Evolutionary conservation across 306 rosid genomes (phyloP).

Genomic region (Cicer chorassanicum): DNA sequence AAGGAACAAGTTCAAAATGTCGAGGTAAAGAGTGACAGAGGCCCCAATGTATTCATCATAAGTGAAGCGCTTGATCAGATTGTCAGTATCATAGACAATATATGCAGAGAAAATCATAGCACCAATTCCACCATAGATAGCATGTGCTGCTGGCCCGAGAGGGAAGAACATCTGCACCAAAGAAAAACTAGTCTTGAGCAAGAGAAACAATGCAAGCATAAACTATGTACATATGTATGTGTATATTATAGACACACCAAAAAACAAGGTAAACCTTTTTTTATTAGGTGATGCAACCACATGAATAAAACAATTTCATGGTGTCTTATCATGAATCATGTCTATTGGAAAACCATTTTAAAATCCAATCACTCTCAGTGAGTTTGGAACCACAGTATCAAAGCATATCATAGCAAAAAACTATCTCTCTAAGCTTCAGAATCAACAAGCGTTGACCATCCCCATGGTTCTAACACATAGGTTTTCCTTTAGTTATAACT

Average conservation of each 20-base stretch:
- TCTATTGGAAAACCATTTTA: neutral
- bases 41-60: constrained; percentile 95
- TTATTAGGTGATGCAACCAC: neutral
- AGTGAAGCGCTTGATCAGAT: constrained; percentile 86
- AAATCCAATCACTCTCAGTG: neutral
- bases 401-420: neutral
- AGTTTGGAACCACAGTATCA: neutral
- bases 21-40: constrained; percentile 85
- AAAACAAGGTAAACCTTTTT: neutral
- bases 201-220: constrained; percentile 28
- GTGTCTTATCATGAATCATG: neutral
- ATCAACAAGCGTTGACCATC: neutral
- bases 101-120: constrained; percentile 89
- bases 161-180: constrained; percentile 81
- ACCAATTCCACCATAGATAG: constrained; percentile 73
- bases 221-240: neutral
- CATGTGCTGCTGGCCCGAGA: constrained; percentile 73
- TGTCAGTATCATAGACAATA: constrained; percentile 82
- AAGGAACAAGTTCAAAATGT: constrained; percentile 86
- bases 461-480: neutral
- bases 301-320: neutral
- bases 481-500: neutral
- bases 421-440: neutral
- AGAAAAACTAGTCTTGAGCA: constrained; percentile 33
- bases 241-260: no score